A percentile compares a stretch with the other conserved stretches of the same genome.
Conservation (phyloP, 1,284 basidiomycete species). For the Ceratobasidium sp. region DNA sequence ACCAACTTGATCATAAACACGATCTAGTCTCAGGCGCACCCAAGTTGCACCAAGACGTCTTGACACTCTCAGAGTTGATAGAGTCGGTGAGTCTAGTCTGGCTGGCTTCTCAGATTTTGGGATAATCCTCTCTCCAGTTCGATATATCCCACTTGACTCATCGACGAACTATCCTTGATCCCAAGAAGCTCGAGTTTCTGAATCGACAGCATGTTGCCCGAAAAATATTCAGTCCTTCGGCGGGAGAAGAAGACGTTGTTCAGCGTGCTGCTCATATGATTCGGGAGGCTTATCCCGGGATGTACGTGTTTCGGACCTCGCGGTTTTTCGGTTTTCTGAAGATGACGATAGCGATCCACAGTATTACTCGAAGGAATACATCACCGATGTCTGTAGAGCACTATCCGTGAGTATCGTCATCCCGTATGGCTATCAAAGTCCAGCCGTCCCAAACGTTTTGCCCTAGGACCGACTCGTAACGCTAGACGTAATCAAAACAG, state of each 20-base stretch:
- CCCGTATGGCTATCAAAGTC: background rate
- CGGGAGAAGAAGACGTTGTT: background rate
- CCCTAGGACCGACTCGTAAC: constrained; percentile 73
- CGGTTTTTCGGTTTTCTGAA: background rate
- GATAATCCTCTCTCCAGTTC: constrained; percentile 15
- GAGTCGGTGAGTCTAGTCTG: constrained; percentile 55
- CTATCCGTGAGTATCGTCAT: constrained; percentile 57
- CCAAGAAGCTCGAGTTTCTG: constrained; percentile 72
- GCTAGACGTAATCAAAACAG: constrained; percentile 68
- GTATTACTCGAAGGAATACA: constrained; percentile 54
- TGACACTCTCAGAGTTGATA: constrained; percentile 71
- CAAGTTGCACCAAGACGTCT: constrained; percentile 64
- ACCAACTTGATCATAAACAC: constrained; percentile 42
- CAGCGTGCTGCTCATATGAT: constrained; percentile 38
- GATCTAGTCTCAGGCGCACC: constrained; percentile 35
- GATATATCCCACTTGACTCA: constrained; percentile 75
- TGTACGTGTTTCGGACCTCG: constrained; percentile 21
- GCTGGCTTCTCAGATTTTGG: background rate
- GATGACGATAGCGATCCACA: constrained; percentile 58
- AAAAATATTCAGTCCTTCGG: constrained; percentile 36
- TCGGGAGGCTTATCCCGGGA: constrained; percentile 38
- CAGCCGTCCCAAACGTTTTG: background rate
- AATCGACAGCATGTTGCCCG: constrained; percentile 79
- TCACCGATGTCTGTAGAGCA: constrained; percentile 63
- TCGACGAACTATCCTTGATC: constrained; percentile 75